Conservation (phyloP, 495 filamentous ascomycete genomes). For the Oidiodendron maius region DNA sequence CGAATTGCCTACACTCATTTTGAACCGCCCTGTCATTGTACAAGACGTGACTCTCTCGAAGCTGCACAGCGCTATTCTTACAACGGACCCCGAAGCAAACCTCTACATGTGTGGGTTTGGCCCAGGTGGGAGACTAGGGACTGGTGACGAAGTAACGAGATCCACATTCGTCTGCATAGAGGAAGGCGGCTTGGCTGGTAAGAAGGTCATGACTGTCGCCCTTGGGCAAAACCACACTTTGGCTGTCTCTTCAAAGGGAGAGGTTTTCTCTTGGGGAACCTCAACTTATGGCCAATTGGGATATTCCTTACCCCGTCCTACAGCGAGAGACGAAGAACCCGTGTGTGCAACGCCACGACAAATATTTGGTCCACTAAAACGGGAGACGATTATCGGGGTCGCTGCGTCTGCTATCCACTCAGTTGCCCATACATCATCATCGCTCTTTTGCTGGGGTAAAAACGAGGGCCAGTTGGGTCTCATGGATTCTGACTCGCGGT, state of each 20-base stretch:
- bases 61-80: constrained; percentile 84
- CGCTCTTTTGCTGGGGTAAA: constrained; percentile 91
- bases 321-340: constrained; percentile 67
- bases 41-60: constrained; percentile 83
- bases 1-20: constrained; percentile 62
- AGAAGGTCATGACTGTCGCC: constrained; percentile 63
- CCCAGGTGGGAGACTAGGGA: constrained; percentile 81
- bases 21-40: constrained; percentile 62
- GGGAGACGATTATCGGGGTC: constrained; percentile 72
- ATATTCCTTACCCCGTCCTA: constrained; percentile 54
- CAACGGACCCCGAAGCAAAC: constrained; percentile 85
- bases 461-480: constrained; percentile 93
- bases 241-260: constrained; percentile 72
- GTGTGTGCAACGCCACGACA: constrained; percentile 77
- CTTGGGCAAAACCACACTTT: constrained; percentile 89
- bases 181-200: constrained; percentile 61
- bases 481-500: constrained; percentile 89
- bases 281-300: constrained; percentile 86
- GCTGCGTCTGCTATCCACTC: constrained; percentile 92
- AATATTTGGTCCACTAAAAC: constrained; percentile 84
- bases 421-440: constrained; percentile 73
- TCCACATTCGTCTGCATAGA: constrained; percentile 81
- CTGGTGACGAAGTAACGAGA: constrained; percentile 81
- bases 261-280: constrained; percentile 88
- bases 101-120: constrained; percentile 92